Conservation (phyloP, 257 asterid genomes). For the Verbascum thapsus region DNA sequence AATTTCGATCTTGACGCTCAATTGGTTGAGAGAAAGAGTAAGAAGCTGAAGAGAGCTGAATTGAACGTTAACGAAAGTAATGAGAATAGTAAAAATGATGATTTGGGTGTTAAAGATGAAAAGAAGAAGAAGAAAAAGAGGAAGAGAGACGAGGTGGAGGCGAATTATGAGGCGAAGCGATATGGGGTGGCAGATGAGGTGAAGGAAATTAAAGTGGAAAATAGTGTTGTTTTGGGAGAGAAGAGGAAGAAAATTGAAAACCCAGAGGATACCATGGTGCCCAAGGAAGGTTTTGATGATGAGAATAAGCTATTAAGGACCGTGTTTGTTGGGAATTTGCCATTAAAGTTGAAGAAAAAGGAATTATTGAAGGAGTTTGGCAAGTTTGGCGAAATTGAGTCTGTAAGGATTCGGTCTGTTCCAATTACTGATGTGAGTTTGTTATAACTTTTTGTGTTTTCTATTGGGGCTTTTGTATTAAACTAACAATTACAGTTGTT, state of each 20-base stretch:
- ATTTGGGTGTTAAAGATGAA: constrained; percentile 26
- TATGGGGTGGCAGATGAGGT: constrained; percentile 47
- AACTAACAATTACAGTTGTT: not conserved
- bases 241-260: constrained; percentile 90
- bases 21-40: constrained; percentile 28
- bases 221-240: constrained; percentile 57
- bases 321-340: constrained; percentile 90
- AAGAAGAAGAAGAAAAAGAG: constrained; percentile 71
- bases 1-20: constrained; percentile 31
- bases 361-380: constrained; percentile 69
- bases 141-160: constrained; percentile 91
- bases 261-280: constrained; percentile 70
- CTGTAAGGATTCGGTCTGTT: constrained; percentile 87
- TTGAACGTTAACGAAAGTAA: constrained; percentile 12
- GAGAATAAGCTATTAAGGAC: constrained; percentile 86
- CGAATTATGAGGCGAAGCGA: constrained; percentile 69
- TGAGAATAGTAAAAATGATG: constrained; percentile 16
- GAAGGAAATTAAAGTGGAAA: constrained; percentile 33
- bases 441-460: constrained; percentile 11
- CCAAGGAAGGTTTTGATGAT: constrained; percentile 90
- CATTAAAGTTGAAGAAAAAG: constrained; percentile 80
- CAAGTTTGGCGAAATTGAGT: constrained; percentile 85
- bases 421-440: constrained; percentile 82
- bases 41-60: constrained; percentile 40
- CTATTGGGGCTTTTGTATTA: not conserved